Evolutionary conservation across 176 grass and related monocot species (phyloP), one percentile per base, ranked within the genome.

Genomic region (Aegilops sharonensis): DNA sequence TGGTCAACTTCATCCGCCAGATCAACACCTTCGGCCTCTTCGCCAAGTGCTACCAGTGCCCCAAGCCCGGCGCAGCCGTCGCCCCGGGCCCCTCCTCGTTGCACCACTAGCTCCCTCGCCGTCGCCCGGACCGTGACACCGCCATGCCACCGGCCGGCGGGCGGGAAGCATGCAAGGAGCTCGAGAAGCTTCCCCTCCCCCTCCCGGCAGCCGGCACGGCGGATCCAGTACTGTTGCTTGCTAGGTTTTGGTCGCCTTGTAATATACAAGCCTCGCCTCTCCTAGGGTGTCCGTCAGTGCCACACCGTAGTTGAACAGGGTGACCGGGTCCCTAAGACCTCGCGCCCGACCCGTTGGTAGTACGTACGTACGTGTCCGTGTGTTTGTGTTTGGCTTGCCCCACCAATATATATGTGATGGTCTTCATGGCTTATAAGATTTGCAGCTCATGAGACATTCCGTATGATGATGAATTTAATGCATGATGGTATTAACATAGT

Each of bases 41-140:
- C 75, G 91, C 91, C 89, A 95, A 95, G 81, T 95, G 94, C 94
- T 95, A 95, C 82, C 94, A 95, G 67, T 95, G 94, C 74, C 94
- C 91, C 21, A 95, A 95, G 87, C 50, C 93, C 9, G 25, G 80
- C 15, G 42, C 69, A 23, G 42, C 68, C 5, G 32, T 54, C 0
- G 85, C 87, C 24, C 87, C 89, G 5, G 18, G 56, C 56, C 56
- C 56, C 56, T 59, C 56, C 6, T 66, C 86, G 84, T 81, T 68
- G 62, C 91, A 89, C 36, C 93, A 85, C n/a, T 89, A 89, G 71
- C 40, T 6, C 20, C 56, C 2, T 21, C 36, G 4, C 5, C 42
- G 5, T 6, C 27, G 25, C 37, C 8, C 21, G 45, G 47, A 23
- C 4, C 45, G 45, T 47, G 45, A 47, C 11, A 3, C 45, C 1